Conservation (phyloP, 2,329 filamentous ascomycete genomes). For the Stemphylium lycopersici region DNA sequence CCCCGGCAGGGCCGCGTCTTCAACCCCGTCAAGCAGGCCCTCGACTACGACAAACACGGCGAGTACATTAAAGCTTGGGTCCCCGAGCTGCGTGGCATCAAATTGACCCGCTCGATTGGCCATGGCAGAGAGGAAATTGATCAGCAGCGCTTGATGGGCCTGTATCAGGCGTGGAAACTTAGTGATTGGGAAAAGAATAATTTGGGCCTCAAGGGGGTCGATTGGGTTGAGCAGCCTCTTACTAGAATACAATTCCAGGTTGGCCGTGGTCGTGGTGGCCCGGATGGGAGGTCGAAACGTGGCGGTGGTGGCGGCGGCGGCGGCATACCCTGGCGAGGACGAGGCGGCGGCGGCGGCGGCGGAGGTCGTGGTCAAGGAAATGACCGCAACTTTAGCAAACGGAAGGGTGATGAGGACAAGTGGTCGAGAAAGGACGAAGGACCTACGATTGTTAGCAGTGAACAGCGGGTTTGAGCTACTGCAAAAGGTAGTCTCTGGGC, state of each 20-base stretch:
- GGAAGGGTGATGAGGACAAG: constrained; percentile 16
- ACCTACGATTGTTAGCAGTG: constrained; percentile 23
- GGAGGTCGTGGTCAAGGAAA: constrained; percentile 3
- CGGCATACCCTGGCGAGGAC: constrained; percentile 18
- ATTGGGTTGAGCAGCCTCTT: constrained; percentile 70
- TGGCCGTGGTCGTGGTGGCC: constrained; percentile 35
- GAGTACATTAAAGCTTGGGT: constrained; percentile 77
- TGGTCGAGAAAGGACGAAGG: constrained; percentile 13
- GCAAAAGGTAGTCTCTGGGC: not conserved
- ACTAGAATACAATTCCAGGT: constrained; percentile 45
- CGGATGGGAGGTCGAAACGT: constrained; percentile 16
- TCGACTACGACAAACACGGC: constrained; percentile 75
- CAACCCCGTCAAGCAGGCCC: constrained; percentile 80
- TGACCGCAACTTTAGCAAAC: constrained; percentile 14
- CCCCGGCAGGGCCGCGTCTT: constrained; percentile 75
- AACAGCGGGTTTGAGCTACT: not conserved
- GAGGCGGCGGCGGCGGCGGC: constrained; percentile 13
- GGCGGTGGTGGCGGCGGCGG: constrained; percentile 14
- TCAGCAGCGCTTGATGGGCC: constrained; percentile 56
- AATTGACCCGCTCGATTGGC: constrained; percentile 30
- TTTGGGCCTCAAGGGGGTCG: constrained; percentile 62
- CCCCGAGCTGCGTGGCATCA: constrained; percentile 65
- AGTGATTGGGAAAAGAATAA: constrained; percentile 62
- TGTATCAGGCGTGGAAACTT: constrained; percentile 75
- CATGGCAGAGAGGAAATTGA: constrained; percentile 37